Evolutionary conservation across 257 asterid species (phyloP).

Genomic region (Solanum piurae): DNA sequence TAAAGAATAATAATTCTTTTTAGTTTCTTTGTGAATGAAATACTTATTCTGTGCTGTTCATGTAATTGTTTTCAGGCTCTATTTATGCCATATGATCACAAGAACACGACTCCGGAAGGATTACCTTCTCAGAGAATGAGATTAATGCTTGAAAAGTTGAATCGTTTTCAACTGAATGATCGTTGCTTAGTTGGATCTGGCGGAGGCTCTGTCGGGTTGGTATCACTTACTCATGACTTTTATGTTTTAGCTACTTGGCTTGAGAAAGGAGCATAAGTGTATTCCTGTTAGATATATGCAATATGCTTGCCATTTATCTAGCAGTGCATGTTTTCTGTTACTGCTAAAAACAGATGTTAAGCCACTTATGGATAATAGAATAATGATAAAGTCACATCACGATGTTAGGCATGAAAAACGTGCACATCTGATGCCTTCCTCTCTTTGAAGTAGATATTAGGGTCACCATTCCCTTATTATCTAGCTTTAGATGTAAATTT

Average conservation of each 20-base stretch:
- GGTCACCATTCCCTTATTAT: neutral
- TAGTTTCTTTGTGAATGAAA: neutral
- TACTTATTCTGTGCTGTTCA: conserved; percentile 1
- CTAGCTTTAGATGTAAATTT: neutral
- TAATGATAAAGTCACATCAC: neutral
- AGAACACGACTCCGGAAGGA: conserved; percentile 88
- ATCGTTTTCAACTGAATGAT: conserved; percentile 68
- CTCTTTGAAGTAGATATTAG: neutral
- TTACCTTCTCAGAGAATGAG: conserved; percentile 69
- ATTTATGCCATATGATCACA: conserved; percentile 98
- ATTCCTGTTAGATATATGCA: neutral
- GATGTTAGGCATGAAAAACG: neutral
- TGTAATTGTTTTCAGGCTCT: conserved; percentile 43
- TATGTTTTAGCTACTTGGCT: neutral
- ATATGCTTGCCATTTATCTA: neutral
- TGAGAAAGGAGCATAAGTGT: neutral
- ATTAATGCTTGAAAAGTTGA: conserved; percentile 75
- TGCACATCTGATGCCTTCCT: neutral
- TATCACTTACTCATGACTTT: conserved; percentile 11
- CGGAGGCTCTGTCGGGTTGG: conserved; percentile 99
- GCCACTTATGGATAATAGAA: neutral
- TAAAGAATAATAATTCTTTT: neutral
- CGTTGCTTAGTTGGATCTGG: conserved; percentile 93
- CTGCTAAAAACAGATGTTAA: neutral
- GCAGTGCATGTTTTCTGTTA: neutral